Conservation (phyloP, 805 yeast species). For the Ogataea methylovora region DNA sequence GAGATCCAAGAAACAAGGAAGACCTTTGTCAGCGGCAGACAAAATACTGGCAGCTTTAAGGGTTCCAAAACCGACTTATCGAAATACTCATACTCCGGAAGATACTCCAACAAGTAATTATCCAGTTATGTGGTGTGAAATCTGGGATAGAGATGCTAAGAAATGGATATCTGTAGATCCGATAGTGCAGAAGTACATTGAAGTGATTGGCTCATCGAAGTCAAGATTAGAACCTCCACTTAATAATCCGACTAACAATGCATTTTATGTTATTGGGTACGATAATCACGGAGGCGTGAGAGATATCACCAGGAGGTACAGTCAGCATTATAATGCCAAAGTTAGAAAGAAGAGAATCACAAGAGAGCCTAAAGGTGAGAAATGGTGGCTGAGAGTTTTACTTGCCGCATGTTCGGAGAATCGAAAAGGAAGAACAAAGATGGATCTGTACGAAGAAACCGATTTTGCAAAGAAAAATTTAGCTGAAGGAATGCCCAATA, state of each 20-base stretch:
- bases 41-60: slow-evolving; percentile 18
- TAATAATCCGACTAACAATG: slow-evolving; percentile 45
- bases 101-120: slow-evolving; percentile 19
- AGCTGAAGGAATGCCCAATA: slow-evolving; percentile 83
- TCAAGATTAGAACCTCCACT: slow-evolving; percentile 58
- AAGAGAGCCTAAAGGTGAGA: slow-evolving; percentile 42
- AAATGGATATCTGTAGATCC: slow-evolving; percentile 90
- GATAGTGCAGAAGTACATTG: slow-evolving; percentile 52
- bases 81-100: slow-evolving; percentile 7
- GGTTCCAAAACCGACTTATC: slow-evolving; percentile 6
- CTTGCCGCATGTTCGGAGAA: slow-evolving; percentile 21
- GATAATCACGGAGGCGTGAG: slow-evolving; percentile 57
- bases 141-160: slow-evolving; percentile 69
- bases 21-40: slow-evolving; percentile 19
- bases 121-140: slow-evolving; percentile 92
- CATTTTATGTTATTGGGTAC: slow-evolving; percentile 73
- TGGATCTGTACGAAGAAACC: slow-evolving; percentile 49
- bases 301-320: slow-evolving; percentile 84
- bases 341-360: slow-evolving; percentile 68
- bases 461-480: slow-evolving; percentile 56
- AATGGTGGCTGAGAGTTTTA: slow-evolving; percentile 54
- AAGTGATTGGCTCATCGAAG: slow-evolving; percentile 46
- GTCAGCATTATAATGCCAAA: slow-evolving; percentile 62
- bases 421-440: slow-evolving; percentile 16
- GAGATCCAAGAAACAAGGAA: not conserved